These are phyloP conservation scores for Lagenaria siceraria DNA, from an alignment of 306 rosid genomes.

Conservation along the genomic window DNA sequence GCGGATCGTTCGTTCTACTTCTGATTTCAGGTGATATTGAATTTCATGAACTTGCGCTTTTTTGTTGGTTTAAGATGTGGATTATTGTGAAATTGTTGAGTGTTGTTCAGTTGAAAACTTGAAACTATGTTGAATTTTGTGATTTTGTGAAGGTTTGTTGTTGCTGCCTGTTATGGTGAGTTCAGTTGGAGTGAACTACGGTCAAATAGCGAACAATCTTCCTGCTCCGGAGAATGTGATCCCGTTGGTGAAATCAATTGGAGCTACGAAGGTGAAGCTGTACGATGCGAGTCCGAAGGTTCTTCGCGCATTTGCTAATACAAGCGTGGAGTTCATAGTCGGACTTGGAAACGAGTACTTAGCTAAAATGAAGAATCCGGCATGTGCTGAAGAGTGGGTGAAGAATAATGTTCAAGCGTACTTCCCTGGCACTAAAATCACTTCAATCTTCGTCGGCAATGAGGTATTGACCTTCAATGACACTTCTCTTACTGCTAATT, in stretches of 20 bases:
- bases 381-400: constrained; percentile 58
- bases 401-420: constrained; percentile 56
- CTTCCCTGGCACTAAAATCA: constrained; percentile 66
- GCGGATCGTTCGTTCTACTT: background rate
- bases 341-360: constrained; percentile 73
- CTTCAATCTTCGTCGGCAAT: constrained; percentile 82
- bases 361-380: constrained; percentile 47
- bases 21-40: constrained; percentile 1
- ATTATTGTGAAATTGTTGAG: background rate
- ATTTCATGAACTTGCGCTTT: background rate
- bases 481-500: constrained; percentile 31
- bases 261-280: constrained; percentile 78
- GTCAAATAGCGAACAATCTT: constrained; percentile 84
- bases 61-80: background rate
- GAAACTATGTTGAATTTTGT: background rate
- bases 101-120: background rate
- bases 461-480: constrained; percentile 88
- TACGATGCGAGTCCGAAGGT: constrained; percentile 84
- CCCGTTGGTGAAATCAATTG: constrained; percentile 55
- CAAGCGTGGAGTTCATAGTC: constrained; percentile 64
- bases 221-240: constrained; percentile 55
- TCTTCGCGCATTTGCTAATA: constrained; percentile 61
- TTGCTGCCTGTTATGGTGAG: constrained; percentile 19
- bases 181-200: constrained; percentile 82
- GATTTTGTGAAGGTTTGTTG: constrained; percentile 15